A percentile compares a stretch with the other conserved stretches of the same genome.
phyloP scores from a whole-genome alignment of 2,329 filamentous ascomycete species.

The Pseudogymnoascus sp. region DNA sequence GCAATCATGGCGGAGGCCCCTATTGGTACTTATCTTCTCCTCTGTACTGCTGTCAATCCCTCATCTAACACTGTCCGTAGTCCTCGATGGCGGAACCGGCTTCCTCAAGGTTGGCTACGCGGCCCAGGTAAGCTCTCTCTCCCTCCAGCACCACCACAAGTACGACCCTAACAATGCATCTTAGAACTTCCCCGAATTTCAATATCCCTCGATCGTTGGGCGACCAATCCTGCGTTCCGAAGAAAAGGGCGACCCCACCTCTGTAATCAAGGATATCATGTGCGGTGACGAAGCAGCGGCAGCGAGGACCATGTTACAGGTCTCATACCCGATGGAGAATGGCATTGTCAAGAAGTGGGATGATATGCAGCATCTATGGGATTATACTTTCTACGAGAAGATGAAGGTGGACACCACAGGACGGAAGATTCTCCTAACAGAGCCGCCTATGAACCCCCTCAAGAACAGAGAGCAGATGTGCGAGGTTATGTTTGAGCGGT shows the following conservation, averaged over 20 bases:
- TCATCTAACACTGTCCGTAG: conserved; percentile 38
- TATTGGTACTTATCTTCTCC: conserved; percentile 24
- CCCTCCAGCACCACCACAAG: conserved; percentile 4
- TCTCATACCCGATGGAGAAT: conserved; percentile 99
- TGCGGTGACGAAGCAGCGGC: conserved; percentile 96
- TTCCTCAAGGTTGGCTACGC: conserved; percentile 99
- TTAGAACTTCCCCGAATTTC: conserved; percentile 96
- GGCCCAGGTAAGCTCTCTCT: conserved; percentile 52
- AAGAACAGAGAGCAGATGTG: conserved; percentile 97
- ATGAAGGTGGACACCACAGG: conserved; percentile 84
- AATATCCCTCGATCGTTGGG: conserved; percentile 96
- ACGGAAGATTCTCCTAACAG: conserved; percentile 94
- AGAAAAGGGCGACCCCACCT: conserved; percentile 61
- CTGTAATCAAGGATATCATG: conserved; percentile 95
- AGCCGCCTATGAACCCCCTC: conserved; percentile 95
- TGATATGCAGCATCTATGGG: conserved; percentile 99
- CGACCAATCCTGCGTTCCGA: conserved; percentile 95
- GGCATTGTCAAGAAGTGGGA: conserved; percentile 99
- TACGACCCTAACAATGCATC: conserved; percentile 11
- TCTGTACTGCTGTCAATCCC: conserved; percentile 5
- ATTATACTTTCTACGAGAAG: conserved; percentile 97
- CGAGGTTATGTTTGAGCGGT: conserved; percentile 98
- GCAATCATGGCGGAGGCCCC: conserved; percentile 29
- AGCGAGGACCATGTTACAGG: conserved; percentile 93
- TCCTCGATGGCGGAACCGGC: conserved; percentile 98